phyloP scores from a whole-genome alignment of 2,329 filamentous ascomycete species.

The Colletotrichum australisinense region DNA sequence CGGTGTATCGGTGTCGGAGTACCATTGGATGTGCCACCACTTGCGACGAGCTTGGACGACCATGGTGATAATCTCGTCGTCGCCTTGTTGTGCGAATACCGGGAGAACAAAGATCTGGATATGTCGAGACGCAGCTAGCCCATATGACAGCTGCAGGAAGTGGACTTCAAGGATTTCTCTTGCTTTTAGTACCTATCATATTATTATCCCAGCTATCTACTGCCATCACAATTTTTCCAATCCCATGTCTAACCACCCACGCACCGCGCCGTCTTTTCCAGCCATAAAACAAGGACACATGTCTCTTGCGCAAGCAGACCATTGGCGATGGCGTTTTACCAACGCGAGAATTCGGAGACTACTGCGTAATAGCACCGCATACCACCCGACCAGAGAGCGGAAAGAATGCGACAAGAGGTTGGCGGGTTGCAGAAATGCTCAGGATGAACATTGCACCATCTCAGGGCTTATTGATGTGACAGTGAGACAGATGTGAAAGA shows the following conservation, averaged over 20 bases:
- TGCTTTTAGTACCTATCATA: constrained; percentile 15
- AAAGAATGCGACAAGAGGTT: neutral
- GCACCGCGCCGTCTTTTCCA: neutral
- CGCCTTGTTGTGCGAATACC: neutral
- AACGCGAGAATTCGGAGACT: neutral
- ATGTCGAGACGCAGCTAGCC: neutral
- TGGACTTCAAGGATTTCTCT: neutral
- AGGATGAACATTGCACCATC: constrained; percentile 24
- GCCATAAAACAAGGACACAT: neutral
- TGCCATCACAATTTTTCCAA: neutral
- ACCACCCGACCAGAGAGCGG: neutral
- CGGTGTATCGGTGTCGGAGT: constrained; percentile 58
- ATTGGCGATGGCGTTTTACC: neutral
- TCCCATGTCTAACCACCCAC: constrained; percentile 3
- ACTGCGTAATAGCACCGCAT: neutral
- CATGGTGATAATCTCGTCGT: neutral
- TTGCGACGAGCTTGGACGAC: constrained; percentile 36
- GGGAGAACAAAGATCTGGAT: neutral
- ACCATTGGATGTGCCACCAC: constrained; percentile 59
- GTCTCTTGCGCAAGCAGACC: neutral
- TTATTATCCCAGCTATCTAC: neutral
- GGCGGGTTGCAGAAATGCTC: neutral
- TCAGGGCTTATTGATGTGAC: constrained; percentile 28
- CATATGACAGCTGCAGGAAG: neutral
- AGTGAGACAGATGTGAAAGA: neutral